Evolutionary conservation across 164 flowering plant genomes (phyloP).

Genomic region (Tinospora cordifolia): DNA sequence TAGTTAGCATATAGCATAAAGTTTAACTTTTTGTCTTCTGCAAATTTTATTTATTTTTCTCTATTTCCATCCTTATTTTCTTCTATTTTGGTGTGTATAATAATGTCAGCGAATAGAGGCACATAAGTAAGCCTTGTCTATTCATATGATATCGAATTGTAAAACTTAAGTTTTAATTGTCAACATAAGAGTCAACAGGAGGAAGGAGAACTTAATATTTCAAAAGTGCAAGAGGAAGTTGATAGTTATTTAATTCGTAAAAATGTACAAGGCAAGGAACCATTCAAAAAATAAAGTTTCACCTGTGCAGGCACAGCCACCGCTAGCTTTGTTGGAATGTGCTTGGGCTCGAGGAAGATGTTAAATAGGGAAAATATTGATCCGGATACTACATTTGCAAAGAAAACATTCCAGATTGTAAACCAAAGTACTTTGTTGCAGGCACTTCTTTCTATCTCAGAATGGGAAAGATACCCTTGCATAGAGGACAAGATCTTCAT

Average conservation of each 20-base stretch:
- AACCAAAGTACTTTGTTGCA: constrained; percentile 71
- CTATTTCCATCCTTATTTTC: too few species aligned
- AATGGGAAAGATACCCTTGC: constrained; percentile 66
- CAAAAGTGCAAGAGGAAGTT: too few species aligned
- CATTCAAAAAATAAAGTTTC: not conserved
- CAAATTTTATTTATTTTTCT: too few species aligned
- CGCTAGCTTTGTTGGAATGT: constrained; percentile 58
- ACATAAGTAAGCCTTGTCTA: too few species aligned
- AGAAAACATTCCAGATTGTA: constrained; percentile 87
- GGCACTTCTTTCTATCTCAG: constrained; percentile 77
- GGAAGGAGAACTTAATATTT: not conserved
- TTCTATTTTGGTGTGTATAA: too few species aligned
- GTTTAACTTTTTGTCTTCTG: too few species aligned
- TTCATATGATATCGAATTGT: too few species aligned
- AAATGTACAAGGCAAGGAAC: not conserved
- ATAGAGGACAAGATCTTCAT: constrained; percentile 74
- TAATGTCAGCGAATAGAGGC: too few species aligned
- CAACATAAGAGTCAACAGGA: too few species aligned
- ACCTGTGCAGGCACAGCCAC: constrained; percentile 88
- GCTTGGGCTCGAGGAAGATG: constrained; percentile 62
- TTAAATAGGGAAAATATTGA: constrained; percentile 39
- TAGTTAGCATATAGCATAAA: too few species aligned
- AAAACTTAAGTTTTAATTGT: too few species aligned
- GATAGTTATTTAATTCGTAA: not conserved
- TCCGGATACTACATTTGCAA: constrained; percentile 83